phyloP scores from a whole-genome alignment of 768 basidiomycete species.

The Termitomyces sp. region DNA sequence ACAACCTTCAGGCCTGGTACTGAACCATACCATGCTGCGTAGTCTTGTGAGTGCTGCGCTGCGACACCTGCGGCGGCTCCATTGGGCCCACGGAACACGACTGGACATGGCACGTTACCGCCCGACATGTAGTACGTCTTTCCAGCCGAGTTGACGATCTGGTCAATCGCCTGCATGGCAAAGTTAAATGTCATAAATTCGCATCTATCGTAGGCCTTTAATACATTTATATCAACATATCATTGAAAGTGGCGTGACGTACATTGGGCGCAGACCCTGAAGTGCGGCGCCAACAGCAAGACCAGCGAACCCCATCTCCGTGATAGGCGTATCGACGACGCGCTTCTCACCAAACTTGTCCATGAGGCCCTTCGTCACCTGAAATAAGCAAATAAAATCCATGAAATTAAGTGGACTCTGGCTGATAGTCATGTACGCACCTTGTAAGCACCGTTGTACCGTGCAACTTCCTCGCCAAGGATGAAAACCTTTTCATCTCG shows the following conservation, averaged over 20 bases:
- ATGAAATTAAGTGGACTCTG: background rate
- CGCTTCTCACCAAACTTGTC: slow-evolving; percentile 99
- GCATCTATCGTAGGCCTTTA: slow-evolving; percentile 47
- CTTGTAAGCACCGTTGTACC: slow-evolving; percentile 98
- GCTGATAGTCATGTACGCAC: slow-evolving; percentile 29
- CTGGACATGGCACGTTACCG: slow-evolving; percentile 96
- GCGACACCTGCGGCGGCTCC: slow-evolving; percentile 96
- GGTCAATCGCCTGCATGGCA: slow-evolving; percentile 99
- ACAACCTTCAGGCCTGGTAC: slow-evolving; percentile 97
- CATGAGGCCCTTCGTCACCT: slow-evolving; percentile 97
- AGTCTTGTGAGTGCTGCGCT: slow-evolving; percentile 98
- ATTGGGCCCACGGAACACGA: slow-evolving; percentile 99
- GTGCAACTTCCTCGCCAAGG: slow-evolving; percentile 95
- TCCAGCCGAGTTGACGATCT: slow-evolving; percentile 99
- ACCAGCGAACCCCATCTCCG: slow-evolving; percentile 99
- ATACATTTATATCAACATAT: slow-evolving; percentile 8
- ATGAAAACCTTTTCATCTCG: slow-evolving; percentile 94
- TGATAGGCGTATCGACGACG: slow-evolving; percentile 95
- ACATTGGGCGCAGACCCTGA: slow-evolving; percentile 92
- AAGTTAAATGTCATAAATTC: slow-evolving; percentile 99
- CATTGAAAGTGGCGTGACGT: slow-evolving; percentile 18
- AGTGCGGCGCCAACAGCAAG: slow-evolving; percentile 92
- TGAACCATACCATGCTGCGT: slow-evolving; percentile 89
- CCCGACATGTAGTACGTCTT: slow-evolving; percentile 99
- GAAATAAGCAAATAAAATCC: slow-evolving; percentile 9